Base-by-base conservation (phyloP, 352 stramenopile genomes). In the Phytopythium chamaehyphon region DNA sequence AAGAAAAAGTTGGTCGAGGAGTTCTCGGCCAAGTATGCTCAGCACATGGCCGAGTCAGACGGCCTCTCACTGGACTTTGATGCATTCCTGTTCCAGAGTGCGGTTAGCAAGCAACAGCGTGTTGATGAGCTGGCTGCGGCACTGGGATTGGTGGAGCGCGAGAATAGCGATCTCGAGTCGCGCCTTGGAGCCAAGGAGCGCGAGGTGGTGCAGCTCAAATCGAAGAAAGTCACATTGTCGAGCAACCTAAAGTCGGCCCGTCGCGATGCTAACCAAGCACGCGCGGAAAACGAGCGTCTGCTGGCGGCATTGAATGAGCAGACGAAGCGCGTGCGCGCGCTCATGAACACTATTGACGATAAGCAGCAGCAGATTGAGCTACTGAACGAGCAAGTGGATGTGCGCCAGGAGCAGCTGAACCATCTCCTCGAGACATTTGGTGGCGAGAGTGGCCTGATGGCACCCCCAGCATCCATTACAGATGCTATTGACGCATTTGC, bases 1-100 rank as follows among this genome's bases (percentile, higher is more conserved):
- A 88, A 92, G 59, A 84, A 87, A 63, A 88, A 84, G 52, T 68
- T 92, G 5, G 64, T 90, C 15, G 76, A 88, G 15, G 78, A 92
- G 51, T 82, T 92, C 39, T 75, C 74, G 19, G 74, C 75, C 40
- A 75, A 76, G 48, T 77, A 88, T 38, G 61, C 66, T 24, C 59
- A 86, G 53, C 73, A 87, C 36, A 56, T 88, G 40, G 66, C 79
- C 42, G 53, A 51, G 0, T 36, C 59, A 5, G 67, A 73, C 4
- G 59, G 61, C 10, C 60, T 86, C 1, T 61, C 71, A 22, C 56
- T 90, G 16, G 64, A 90, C 31, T 55, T 90, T 53, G 75, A 90
- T 46, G 83, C 84, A 71, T 83, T 88, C 51, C 54, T 90, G 36
- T 90, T 88, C 60, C 80, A 78, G 60, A 87, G 73, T 47, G 71